Percentiles rank a stretch among this genome's conserved stretches.
phyloP scores from a whole-genome alignment of 805 yeast genomes.

The Maudiozyma serrabonitensis region DNA sequence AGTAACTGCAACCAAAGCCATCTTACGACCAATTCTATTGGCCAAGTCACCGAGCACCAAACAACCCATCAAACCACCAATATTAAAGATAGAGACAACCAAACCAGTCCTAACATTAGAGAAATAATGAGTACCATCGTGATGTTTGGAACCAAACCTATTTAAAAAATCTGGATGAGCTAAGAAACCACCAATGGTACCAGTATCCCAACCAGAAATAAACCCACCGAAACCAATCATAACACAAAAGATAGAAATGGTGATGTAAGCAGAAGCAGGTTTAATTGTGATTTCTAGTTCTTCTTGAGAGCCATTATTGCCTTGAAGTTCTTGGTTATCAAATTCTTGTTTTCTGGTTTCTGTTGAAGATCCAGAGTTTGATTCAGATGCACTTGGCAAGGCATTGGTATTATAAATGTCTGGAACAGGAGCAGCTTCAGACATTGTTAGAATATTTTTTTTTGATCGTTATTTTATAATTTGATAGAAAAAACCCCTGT shows the following conservation, averaged over 20 bases:
- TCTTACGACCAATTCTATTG: slow-evolving; percentile 59
- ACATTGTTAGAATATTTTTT: too few relatives aligned
- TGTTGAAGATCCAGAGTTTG: too few relatives aligned
- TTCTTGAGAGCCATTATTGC: too few relatives aligned
- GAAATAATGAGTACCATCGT: slow-evolving; percentile 33
- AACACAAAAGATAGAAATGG: slow-evolving; percentile 14
- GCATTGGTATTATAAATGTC: too few relatives aligned
- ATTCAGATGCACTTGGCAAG: too few relatives aligned
- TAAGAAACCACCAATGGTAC: slow-evolving; percentile 63
- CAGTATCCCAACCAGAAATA: slow-evolving; percentile 1
- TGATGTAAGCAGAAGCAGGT: slow-evolving; percentile 7
- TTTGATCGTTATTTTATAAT: too few relatives aligned
- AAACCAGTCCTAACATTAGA: slow-evolving; percentile 40
- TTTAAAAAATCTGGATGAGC: slow-evolving; percentile 44
- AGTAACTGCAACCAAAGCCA: slow-evolving; percentile 52
- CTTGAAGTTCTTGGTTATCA: too few relatives aligned
- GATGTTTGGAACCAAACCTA: slow-evolving; percentile 40
- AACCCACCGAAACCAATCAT: slow-evolving; percentile 32
- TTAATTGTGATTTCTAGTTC: background rate
- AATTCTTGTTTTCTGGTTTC: too few relatives aligned
- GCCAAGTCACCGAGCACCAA: slow-evolving; percentile 58
- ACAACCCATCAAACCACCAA: slow-evolving; percentile 66
- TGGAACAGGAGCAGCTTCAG: too few relatives aligned
- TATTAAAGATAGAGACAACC: slow-evolving; percentile 46
- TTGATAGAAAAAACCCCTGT: too few relatives aligned